These are phyloP conservation scores for Candida stauntonica DNA, from an alignment of 805 yeast species.

Conservation along the genomic window DNA sequence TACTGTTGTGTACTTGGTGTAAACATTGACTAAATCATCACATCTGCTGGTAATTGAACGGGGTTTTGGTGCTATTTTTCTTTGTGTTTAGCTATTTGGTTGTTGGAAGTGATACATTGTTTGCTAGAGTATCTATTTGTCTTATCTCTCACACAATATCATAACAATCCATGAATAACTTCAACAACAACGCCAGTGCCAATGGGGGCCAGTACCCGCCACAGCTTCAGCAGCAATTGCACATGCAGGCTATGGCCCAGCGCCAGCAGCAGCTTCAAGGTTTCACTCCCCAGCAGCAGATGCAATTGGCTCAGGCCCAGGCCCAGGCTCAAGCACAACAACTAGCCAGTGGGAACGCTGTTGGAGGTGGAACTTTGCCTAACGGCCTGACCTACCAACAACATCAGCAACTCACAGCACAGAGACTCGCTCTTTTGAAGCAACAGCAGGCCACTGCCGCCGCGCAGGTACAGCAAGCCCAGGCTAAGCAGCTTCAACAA, in stretches of 20 bases:
- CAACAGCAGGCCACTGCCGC: slow-evolving; percentile 21
- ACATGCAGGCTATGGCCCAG: slow-evolving; percentile 15
- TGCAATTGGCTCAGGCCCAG: slow-evolving; percentile 10
- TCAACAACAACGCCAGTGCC: slow-evolving; percentile 4
- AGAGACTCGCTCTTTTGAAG: slow-evolving; percentile 20
- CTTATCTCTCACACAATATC: not conserved
- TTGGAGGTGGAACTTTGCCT: slow-evolving; percentile 1
- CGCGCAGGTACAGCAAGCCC: slow-evolving; percentile 20
- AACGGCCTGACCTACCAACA: slow-evolving; percentile 17
- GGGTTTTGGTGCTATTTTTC: too few relatives aligned
- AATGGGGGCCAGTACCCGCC: slow-evolving; percentile 15
- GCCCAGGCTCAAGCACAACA: slow-evolving; percentile 6
- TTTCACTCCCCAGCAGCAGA: slow-evolving; percentile 15
- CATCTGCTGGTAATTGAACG: too few relatives aligned
- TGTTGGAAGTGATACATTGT: too few relatives aligned
- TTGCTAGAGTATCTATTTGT: too few relatives aligned
- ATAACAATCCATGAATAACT: not conserved
- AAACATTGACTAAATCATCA: not conserved
- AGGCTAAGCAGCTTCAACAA: slow-evolving; percentile 19
- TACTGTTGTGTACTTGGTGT: too few relatives aligned
- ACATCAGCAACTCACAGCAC: slow-evolving; percentile 22
- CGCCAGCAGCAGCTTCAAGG: slow-evolving; percentile 10
- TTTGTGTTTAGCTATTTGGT: not conserved
- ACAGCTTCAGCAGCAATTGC: slow-evolving; percentile 22
- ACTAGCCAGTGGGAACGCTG: slow-evolving; percentile 1